Evolutionary conservation across 345 rosid species (phyloP), one percentile per base, ranked within the genome.

Genomic region (Aethionema arabicum): DNA sequence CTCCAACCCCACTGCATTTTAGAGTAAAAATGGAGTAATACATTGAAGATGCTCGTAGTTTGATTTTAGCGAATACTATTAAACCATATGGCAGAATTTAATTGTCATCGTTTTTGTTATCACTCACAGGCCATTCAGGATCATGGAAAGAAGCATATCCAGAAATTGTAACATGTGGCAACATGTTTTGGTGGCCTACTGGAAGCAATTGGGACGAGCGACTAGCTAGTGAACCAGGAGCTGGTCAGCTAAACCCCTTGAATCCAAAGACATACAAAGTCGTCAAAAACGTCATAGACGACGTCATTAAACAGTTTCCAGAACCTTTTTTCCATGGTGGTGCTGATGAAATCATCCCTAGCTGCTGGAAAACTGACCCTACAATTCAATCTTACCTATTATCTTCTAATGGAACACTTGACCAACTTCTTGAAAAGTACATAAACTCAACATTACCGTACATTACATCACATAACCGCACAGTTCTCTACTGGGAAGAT

Each of bases 111-210:
- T 47, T n/a, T 47, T 27, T 27, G 21, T 14, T 27, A 12, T 47
- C 21, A 49, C 27, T 32, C 3, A 63, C 74, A 78, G 81, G 78
- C 8, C 97, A 90, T 68, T 79, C 97, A 43, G 92, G 92, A 59
- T 90, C 96, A 15, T 88, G 96, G 96, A 95, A 87, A 49, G 79
- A 61, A 69, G 92, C 98, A 5, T 81, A 85, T 51, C 95, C 95
- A 1, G 95, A 91, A 11, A 83, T 86, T 8, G 83, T 88, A 50
- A 59, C 92, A 41, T 86, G 93, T n/a, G 87, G 84, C 39, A 80
- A 91, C 78, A 86, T 85, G 96, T 85, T 85, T 52, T 88, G 92
- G 98, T 86, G 77, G 84, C 92, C 92, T 7, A 80, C 79, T 3
- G 85, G 77, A 15, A 68, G 55, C 41, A 42, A 61, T 15, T 79